These are phyloP conservation scores for Andrographis paniculata DNA, from an alignment of 305 asterid species.

Conservation along the genomic window DNA sequence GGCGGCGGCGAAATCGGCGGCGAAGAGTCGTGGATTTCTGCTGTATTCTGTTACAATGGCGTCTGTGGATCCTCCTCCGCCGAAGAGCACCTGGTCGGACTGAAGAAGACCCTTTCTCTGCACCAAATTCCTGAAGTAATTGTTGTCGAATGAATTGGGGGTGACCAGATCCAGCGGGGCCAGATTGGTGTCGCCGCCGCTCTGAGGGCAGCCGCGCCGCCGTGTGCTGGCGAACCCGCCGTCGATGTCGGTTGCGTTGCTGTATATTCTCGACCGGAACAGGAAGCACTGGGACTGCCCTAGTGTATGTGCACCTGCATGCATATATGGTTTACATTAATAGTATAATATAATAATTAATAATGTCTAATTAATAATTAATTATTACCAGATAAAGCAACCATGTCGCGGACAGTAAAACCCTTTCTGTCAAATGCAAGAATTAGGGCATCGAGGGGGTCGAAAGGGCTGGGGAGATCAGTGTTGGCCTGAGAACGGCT, in stretches of 20 bases:
- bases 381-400: conserved; percentile 22
- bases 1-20: conserved; percentile 34
- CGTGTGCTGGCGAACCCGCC: conserved; percentile 48
- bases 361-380: not conserved
- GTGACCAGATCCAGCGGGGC: conserved; percentile 72
- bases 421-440: conserved; percentile 17
- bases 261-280: conserved; percentile 46
- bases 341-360: not conserved
- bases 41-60: conserved; percentile 27
- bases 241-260: conserved; percentile 51
- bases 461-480: conserved; percentile 28
- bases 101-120: conserved; percentile 45
- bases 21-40: conserved; percentile 28
- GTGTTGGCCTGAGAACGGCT: conserved; percentile 25
- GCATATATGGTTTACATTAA: not conserved
- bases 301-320: conserved; percentile 47
- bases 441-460: conserved; percentile 18
- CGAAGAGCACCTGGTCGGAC: conserved; percentile 50
- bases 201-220: conserved; percentile 36
- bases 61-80: conserved; percentile 34
- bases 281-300: conserved; percentile 49
- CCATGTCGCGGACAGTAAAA: conserved; percentile 35
- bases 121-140: conserved; percentile 36
- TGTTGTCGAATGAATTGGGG: conserved; percentile 53
- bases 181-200: conserved; percentile 29